phyloP scores from a whole-genome alignment of 2,329 filamentous ascomycete genomes.

The Aureobasidium sp. region DNA sequence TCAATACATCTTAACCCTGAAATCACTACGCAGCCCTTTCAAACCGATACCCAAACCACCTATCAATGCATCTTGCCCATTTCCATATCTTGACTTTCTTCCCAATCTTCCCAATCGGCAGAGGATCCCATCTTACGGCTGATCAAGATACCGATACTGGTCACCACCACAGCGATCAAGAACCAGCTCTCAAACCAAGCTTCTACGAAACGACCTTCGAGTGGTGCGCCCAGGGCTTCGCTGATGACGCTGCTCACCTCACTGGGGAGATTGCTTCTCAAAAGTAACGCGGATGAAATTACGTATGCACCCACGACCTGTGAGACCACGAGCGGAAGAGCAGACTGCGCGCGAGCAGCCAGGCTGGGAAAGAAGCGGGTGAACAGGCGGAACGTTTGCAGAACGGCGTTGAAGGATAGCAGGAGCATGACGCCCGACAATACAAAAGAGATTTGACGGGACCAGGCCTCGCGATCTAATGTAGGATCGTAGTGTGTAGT shows the following conservation, averaged over 20 bases:
- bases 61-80: slow-evolving; percentile 62
- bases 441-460: slow-evolving; percentile 76
- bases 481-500: slow-evolving; percentile 79
- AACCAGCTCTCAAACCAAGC: slow-evolving; percentile 89
- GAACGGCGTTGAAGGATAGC: slow-evolving; percentile 70
- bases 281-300: slow-evolving; percentile 68
- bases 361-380: slow-evolving; percentile 65
- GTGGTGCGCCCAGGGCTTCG: slow-evolving; percentile 68
- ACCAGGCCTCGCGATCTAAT: slow-evolving; percentile 76
- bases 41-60: neutral
- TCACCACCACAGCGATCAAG: slow-evolving; percentile 58
- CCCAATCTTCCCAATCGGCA: slow-evolving; percentile 30
- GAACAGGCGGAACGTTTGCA: slow-evolving; percentile 81
- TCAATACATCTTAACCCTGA: neutral
- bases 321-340: slow-evolving; percentile 69
- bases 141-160: slow-evolving; percentile 65
- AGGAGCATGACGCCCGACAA: slow-evolving; percentile 77
- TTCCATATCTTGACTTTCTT: slow-evolving; percentile 56
- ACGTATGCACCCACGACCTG: slow-evolving; percentile 82
- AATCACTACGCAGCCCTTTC: neutral
- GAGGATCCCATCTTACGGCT: slow-evolving; percentile 52
- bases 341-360: slow-evolving; percentile 67
- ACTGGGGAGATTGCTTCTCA: slow-evolving; percentile 69
- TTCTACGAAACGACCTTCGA: slow-evolving; percentile 67
- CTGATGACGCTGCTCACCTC: slow-evolving; percentile 72